These are phyloP conservation scores for Strobilomyces confusus DNA, from an alignment of 768 basidiomycete genomes.

Conservation along the genomic window DNA sequence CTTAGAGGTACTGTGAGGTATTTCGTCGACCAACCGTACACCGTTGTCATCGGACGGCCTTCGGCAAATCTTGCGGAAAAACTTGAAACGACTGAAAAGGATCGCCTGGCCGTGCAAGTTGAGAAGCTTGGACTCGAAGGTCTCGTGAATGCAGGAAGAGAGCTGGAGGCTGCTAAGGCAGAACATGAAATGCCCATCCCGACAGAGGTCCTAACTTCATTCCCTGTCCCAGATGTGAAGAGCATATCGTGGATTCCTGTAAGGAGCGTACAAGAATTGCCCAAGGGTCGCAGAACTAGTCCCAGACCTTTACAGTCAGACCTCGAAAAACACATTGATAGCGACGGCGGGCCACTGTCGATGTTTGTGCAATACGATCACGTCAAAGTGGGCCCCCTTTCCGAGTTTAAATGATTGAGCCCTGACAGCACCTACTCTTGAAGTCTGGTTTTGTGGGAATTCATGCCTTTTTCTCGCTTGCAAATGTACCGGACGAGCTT, in stretches of 20 bases:
- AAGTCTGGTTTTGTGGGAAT: slow-evolving; percentile 92
- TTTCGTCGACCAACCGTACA: slow-evolving; percentile 65
- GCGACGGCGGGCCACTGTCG: slow-evolving; percentile 65
- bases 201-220: slow-evolving; percentile 69
- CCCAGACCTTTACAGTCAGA: slow-evolving; percentile 34
- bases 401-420: not conserved
- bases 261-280: slow-evolving; percentile 60
- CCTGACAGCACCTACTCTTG: not conserved
- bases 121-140: slow-evolving; percentile 75
- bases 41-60: slow-evolving; percentile 84
- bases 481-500: slow-evolving; percentile 65
- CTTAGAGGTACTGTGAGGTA: slow-evolving; percentile 49
- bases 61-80: slow-evolving; percentile 79
- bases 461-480: slow-evolving; percentile 74
- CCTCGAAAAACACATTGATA: slow-evolving; percentile 59
- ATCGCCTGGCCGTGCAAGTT: slow-evolving; percentile 66
- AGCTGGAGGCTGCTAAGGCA: slow-evolving; percentile 77
- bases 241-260: slow-evolving; percentile 91
- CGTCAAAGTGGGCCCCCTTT: slow-evolving; percentile 59
- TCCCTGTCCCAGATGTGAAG: slow-evolving; percentile 89
- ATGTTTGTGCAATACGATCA: slow-evolving; percentile 95
- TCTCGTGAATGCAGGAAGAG: slow-evolving; percentile 60
- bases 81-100: slow-evolving; percentile 78
- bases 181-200: slow-evolving; percentile 87
- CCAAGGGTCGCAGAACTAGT: slow-evolving; percentile 40